These are phyloP conservation scores for Oehlia diaphana DNA, from an alignment of 192 early-diverging fungal genomes.

Conservation along the genomic window DNA sequence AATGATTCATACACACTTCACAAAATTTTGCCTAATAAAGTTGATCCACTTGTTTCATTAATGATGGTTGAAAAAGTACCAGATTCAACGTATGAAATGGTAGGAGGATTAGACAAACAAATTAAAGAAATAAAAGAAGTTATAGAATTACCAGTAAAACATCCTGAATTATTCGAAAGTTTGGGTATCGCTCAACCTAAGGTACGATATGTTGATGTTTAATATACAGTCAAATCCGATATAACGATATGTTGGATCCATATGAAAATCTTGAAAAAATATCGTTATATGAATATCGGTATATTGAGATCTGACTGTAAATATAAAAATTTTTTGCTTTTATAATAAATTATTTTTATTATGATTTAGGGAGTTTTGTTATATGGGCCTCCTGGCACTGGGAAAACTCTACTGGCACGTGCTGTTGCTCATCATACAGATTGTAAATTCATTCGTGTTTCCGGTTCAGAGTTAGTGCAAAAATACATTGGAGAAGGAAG, in stretches of 20 bases:
- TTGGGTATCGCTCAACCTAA: slow-evolving; percentile 99
- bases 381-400: slow-evolving; percentile 87
- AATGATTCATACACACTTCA: slow-evolving; percentile 91
- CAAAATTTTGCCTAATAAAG: slow-evolving; percentile 95
- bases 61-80: slow-evolving; percentile 99
- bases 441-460: slow-evolving; percentile 89
- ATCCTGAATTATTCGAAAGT: slow-evolving; percentile 97
- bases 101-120: slow-evolving; percentile 98
- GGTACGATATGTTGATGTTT: slow-evolving; percentile 33
- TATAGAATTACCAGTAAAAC: slow-evolving; percentile 99
- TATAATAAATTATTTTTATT: no score
- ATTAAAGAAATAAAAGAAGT: slow-evolving; percentile 99
- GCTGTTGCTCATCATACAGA: slow-evolving; percentile 93
- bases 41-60: slow-evolving; percentile 98
- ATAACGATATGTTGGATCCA: no score
- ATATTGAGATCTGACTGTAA: not conserved
- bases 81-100: slow-evolving; percentile 99
- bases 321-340: not conserved
- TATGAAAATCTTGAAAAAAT: no score
- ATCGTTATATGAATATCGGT: no score
- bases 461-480: slow-evolving; percentile 87
- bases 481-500: slow-evolving; percentile 94
- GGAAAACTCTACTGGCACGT: slow-evolving; percentile 85
- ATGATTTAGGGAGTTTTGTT: slow-evolving; percentile 78
- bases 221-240: not conserved